Evolutionary conservation across 2,329 filamentous ascomycete species (phyloP), one percentile per base, ranked within the genome.

Genomic region (Monosporascus sp.): DNA sequence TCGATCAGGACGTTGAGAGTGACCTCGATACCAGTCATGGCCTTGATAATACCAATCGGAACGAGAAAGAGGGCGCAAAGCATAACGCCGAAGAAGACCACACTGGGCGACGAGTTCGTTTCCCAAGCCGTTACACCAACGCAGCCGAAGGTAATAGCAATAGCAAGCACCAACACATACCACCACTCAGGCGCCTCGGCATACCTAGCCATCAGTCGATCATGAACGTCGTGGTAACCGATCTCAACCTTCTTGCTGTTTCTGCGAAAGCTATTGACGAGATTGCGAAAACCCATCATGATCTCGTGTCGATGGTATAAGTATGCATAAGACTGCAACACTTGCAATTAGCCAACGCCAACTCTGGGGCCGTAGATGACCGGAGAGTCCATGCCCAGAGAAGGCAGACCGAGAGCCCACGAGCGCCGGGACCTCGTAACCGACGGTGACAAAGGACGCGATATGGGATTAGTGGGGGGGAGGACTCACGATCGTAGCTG

Each of bases 301-400:
- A 82, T 76, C 57, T 81, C 78, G 49, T 74, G 71, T 4, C 77
- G 72, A 60, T 82, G 76, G 63, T 80, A 81, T 1, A 82, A 69
- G 18, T 67, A 60, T 24, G 76, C 74, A 51, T 81, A 79, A 4
- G 75, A 75, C 43, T 45, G 9, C 14, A 15, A 11, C 9, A 20
- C 20, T 27, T 11, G 27, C 9, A 31, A n/a, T 45, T 25, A 25
- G 43, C 24, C 20, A 44, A 20, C 20, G 11, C 25, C 8, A 31
- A 20, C 7, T 45, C 20, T 31, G 20, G 25, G 38, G 18, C 17
- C 18, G 4, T 18, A 11, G 18, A 39, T n/a, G 6, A 39, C 18
- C 38, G 38, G 38, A 7, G 8, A 39, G 17, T 7, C 41, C 41
- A 44, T 44, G 41, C 11, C 3, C 9, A 11, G 27, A 31, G 27